Percentiles rank a stretch among this genome's conserved stretches.
These are phyloP conservation scores for Hypoxylon subgilvum DNA, from an alignment of 495 filamentous ascomycete species.

Conservation along the genomic window DNA sequence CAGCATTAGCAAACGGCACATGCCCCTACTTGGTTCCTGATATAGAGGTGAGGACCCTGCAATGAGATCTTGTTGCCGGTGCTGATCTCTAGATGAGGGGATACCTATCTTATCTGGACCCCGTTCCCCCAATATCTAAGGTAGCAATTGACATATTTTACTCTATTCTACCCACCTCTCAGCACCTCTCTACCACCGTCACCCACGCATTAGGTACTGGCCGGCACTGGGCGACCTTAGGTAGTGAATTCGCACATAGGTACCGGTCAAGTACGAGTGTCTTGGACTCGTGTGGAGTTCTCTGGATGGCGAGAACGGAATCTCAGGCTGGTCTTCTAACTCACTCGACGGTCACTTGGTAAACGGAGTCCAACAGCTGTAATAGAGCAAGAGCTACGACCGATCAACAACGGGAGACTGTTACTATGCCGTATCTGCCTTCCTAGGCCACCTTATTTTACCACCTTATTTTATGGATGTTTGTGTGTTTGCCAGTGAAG, in stretches of 20 bases:
- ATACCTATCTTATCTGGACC: too few relatives aligned
- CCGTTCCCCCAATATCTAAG: conserved; percentile 19
- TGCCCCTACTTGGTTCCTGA: not conserved
- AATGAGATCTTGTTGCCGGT: conserved; percentile 16
- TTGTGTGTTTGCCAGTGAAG: too few relatives aligned
- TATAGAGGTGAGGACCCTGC: not conserved
- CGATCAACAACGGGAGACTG: too few relatives aligned
- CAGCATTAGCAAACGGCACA: not conserved
- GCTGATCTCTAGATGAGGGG: conserved; percentile 24
- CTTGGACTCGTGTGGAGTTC: not conserved
- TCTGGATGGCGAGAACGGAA: not conserved
- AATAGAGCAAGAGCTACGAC: too few relatives aligned
- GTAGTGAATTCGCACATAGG: not conserved
- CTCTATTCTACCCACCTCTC: conserved; percentile 3
- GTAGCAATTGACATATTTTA: conserved; percentile 19
- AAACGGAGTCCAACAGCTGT: too few relatives aligned
- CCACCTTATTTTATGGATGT: too few relatives aligned
- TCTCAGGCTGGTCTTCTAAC: too few relatives aligned
- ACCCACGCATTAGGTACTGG: conserved; percentile 23
- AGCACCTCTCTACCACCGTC: too few relatives aligned
- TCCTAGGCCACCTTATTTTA: too few relatives aligned
- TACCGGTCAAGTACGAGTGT: conserved; percentile 5
- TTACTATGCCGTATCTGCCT: too few relatives aligned
- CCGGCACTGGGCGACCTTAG: conserved; percentile 21
- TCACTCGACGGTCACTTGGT: too few relatives aligned